A percentile compares a stretch with the other conserved stretches of the same genome.
Evolutionary conservation across 805 yeast species (phyloP).

Genomic region (Candida germanica): DNA sequence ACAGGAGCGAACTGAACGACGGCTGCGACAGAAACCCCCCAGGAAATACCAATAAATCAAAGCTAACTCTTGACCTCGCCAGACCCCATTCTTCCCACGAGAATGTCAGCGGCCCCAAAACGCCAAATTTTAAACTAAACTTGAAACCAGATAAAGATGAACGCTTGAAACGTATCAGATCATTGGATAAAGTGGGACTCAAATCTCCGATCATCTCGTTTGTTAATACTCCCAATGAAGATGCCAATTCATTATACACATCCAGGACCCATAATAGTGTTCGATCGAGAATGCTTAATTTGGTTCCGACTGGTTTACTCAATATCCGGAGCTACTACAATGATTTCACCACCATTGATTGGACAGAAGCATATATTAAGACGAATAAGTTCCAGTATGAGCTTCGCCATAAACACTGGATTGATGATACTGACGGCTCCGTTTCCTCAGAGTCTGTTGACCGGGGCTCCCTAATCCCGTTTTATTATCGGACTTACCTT

Average conservation of each 20-base stretch:
- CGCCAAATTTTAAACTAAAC: not conserved
- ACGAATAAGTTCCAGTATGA: constrained; percentile 41
- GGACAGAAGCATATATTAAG: constrained; percentile 49
- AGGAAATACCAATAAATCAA: no score
- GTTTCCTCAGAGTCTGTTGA: constrained; percentile 1
- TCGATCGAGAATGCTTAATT: constrained; percentile 14
- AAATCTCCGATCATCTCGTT: constrained; percentile 18
- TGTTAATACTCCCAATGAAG: constrained; percentile 7
- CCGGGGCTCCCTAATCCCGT: constrained; percentile 15
- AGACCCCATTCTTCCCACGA: not conserved
- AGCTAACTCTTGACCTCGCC: constrained; percentile 1
- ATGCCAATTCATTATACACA: constrained; percentile 12
- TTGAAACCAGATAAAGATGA: not conserved
- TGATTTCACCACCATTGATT: constrained; percentile 60
- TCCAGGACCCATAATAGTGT: constrained; percentile 14
- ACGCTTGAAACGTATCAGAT: constrained; percentile 14
- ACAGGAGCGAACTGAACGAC: no score
- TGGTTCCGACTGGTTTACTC: constrained; percentile 17
- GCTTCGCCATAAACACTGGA: constrained; percentile 30
- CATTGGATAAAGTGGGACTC: constrained; percentile 17
- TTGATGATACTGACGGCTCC: constrained; percentile 1
- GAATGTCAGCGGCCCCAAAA: no score
- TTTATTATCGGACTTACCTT: constrained; percentile 27
- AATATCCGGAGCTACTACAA: constrained; percentile 44
- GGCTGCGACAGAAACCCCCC: no score